Conservation (phyloP, 23 red algal genomes). For the Gracilaria domingensis region DNA sequence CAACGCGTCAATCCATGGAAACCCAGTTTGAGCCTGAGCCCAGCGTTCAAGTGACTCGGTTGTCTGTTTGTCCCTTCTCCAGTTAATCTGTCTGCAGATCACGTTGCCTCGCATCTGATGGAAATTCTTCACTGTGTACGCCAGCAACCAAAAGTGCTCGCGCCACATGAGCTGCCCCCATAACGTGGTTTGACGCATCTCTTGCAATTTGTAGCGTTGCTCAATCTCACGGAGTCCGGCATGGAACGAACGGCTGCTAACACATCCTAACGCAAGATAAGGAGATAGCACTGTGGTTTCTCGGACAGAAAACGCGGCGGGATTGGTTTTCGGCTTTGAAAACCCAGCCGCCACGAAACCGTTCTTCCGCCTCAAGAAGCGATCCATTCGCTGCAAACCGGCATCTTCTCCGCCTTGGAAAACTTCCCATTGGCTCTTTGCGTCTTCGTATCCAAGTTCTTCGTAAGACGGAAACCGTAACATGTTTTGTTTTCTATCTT, state of each 20-base stretch:
- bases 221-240: constrained; percentile 59
- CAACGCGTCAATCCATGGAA: constrained; percentile 95
- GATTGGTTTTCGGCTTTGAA: constrained; percentile 88
- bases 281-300: constrained; percentile 91
- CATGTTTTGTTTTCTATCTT: neutral
- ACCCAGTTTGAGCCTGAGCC: constrained; percentile 87
- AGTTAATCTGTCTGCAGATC: constrained; percentile 89
- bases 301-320: constrained; percentile 56
- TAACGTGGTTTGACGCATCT: constrained; percentile 68
- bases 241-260: constrained; percentile 75
- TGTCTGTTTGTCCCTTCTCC: constrained; percentile 63
- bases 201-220: constrained; percentile 12
- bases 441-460: constrained; percentile 55
- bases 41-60: constrained; percentile 58
- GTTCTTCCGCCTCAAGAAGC: constrained; percentile 50
- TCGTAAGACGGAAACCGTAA: constrained; percentile 2
- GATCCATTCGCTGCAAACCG: constrained; percentile 67
- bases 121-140: constrained; percentile 72
- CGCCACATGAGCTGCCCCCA: constrained; percentile 94
- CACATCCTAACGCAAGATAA: constrained; percentile 82
- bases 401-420: constrained; percentile 83
- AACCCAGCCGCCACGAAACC: constrained; percentile 63
- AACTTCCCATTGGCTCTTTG: neutral
- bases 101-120: constrained; percentile 90
- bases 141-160: constrained; percentile 87